These are phyloP conservation scores for Apiotrichum mycotoxinovorans DNA, from an alignment of 1,284 basidiomycete genomes.

Conservation along the genomic window DNA sequence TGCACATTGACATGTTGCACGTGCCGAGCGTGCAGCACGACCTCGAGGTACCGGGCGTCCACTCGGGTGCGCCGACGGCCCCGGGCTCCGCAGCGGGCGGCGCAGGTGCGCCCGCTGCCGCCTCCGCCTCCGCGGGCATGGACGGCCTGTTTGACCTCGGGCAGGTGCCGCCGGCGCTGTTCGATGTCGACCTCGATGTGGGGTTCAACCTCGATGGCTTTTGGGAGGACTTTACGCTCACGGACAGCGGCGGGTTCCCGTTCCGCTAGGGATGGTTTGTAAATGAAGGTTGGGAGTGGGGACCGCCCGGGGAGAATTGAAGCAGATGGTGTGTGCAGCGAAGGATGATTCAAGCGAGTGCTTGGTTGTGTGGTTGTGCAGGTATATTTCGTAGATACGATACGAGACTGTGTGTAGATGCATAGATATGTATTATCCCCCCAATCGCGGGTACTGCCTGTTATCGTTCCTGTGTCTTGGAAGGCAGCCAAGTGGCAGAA, in stretches of 20 bases:
- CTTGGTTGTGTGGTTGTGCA: too few species aligned
- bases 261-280: slow-evolving; percentile 25
- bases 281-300: background rate
- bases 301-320: background rate
- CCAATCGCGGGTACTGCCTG: background rate
- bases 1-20: background rate
- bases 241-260: slow-evolving; percentile 42
- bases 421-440: background rate
- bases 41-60: background rate
- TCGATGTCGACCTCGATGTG: slow-evolving; percentile 39
- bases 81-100: too few species aligned
- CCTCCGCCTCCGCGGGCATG: background rate
- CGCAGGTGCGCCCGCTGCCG: too few species aligned
- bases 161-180: slow-evolving; percentile 23
- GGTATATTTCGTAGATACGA: too few species aligned
- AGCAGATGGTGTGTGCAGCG: background rate
- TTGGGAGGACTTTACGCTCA: slow-evolving; percentile 46
- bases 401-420: background rate
- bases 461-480: too few species aligned
- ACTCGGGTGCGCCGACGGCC: too few species aligned
- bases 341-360: background rate
- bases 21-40: background rate
- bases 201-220: slow-evolving; percentile 45
- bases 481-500: too few species aligned
- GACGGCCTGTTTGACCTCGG: slow-evolving; percentile 13